Evolutionary conservation across 768 basidiomycete genomes (phyloP).

Genomic region (Kwoniella dejecticola): DNA sequence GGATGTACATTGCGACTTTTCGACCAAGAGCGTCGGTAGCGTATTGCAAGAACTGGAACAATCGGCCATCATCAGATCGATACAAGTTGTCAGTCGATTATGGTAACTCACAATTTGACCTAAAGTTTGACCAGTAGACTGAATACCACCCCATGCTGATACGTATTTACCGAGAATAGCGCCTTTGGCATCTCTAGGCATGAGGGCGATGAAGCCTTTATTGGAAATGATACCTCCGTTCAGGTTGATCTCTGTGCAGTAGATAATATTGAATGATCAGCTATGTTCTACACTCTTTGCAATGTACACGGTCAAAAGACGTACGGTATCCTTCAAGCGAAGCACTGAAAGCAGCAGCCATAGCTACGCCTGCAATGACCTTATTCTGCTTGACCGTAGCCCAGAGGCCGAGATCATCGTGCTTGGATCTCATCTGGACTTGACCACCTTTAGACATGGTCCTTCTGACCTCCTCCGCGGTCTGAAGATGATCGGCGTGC

Average conservation of each 20-base stretch:
- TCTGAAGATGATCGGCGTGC: slow-evolving; percentile 13
- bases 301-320: too few species aligned
- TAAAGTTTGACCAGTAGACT: too few species aligned
- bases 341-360: slow-evolving; percentile 36
- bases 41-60: slow-evolving; percentile 21
- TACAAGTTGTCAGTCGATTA: too few species aligned
- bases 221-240: slow-evolving; percentile 33
- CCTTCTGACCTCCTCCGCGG: slow-evolving; percentile 17
- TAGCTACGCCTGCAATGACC: slow-evolving; percentile 19
- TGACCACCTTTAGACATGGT: slow-evolving; percentile 15
- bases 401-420: slow-evolving; percentile 31
- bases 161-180: slow-evolving; percentile 20
- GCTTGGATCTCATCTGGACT: slow-evolving; percentile 28
- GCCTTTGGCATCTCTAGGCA: slow-evolving; percentile 11
- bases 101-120: slow-evolving; percentile 25
- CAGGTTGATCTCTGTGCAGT: slow-evolving; percentile 29
- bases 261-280: neutral
- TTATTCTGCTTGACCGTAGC: slow-evolving; percentile 27
- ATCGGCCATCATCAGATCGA: too few species aligned
- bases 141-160: slow-evolving; percentile 33
- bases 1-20: slow-evolving; percentile 27
- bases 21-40: slow-evolving; percentile 28
- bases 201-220: slow-evolving; percentile 29
- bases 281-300: too few species aligned
- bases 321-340: slow-evolving; percentile 41